These are phyloP conservation scores for Peronospora farinosa DNA, from an alignment of 352 stramenopile genomes.

Conservation along the genomic window DNA sequence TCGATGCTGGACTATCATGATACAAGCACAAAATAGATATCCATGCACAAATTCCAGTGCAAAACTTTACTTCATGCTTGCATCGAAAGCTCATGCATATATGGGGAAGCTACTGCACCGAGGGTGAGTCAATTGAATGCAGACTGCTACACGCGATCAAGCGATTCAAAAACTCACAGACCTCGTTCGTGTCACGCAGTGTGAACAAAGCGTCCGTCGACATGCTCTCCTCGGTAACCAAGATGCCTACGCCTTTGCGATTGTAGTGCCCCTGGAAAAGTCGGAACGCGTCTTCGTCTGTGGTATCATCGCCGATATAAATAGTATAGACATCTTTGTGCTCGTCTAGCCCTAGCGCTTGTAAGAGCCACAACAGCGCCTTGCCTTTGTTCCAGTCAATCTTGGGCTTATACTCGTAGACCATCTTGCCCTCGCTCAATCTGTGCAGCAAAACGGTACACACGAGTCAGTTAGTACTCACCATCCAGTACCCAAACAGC, in stretches of 20 bases:
- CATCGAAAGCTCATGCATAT: neutral
- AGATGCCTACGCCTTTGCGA: constrained; percentile 73
- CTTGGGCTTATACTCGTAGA: constrained; percentile 88
- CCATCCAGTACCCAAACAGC: constrained; percentile 1
- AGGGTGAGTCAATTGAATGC: constrained; percentile 9
- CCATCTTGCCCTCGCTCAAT: constrained; percentile 83
- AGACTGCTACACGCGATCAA: constrained; percentile 39
- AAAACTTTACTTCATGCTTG: constrained; percentile 8
- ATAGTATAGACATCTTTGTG: constrained; percentile 84
- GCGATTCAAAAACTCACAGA: constrained; percentile 67
- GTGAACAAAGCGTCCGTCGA: constrained; percentile 67
- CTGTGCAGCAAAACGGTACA: constrained; percentile 20
- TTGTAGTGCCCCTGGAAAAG: constrained; percentile 50
- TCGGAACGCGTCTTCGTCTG: constrained; percentile 82
- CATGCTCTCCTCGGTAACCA: constrained; percentile 71
- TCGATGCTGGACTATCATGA: neutral
- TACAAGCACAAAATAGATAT: neutral
- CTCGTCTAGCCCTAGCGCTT: constrained; percentile 64
- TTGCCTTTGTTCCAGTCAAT: constrained; percentile 91
- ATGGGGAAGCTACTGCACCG: constrained; percentile 8
- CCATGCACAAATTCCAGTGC: neutral
- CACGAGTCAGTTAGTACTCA: neutral
- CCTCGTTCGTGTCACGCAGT: constrained; percentile 67
- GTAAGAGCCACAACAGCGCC: constrained; percentile 79
- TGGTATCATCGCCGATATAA: constrained; percentile 90